These are phyloP conservation scores for Tulasnella sp. DNA, from an alignment of 768 basidiomycete genomes.

Conservation along the genomic window DNA sequence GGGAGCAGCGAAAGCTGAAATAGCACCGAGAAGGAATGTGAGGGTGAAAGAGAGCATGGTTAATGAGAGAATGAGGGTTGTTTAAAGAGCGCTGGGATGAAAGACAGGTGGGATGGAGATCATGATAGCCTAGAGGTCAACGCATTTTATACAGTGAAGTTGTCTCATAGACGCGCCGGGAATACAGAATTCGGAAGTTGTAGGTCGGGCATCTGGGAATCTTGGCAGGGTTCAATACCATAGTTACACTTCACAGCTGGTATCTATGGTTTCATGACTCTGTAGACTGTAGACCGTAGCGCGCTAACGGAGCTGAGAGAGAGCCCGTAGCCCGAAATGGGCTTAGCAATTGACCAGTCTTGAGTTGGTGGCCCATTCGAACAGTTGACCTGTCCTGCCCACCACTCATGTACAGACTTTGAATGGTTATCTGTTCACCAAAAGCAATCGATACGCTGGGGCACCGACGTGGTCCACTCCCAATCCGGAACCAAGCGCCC, in stretches of 20 bases:
- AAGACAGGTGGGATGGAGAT: background rate
- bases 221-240: background rate
- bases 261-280: background rate
- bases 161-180: background rate
- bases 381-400: background rate
- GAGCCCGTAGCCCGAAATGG: too few relatives aligned
- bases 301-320: background rate
- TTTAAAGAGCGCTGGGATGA: background rate
- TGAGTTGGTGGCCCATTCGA: background rate
- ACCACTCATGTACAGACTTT: background rate
- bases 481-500: background rate
- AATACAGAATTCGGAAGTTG: background rate
- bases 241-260: too few relatives aligned
- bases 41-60: background rate
- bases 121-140: background rate
- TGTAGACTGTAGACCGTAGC: background rate
- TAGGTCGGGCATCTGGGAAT: background rate
- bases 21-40: constrained; percentile 18
- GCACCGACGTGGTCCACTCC: background rate
- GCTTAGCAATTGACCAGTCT: too few relatives aligned
- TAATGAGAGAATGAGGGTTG: background rate
- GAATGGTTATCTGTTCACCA: background rate
- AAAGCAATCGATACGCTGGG: background rate
- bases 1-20: constrained; percentile 10
- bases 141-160: background rate